Conservation (phyloP, 441 rosid species). For the Breynia disticha region DNA sequence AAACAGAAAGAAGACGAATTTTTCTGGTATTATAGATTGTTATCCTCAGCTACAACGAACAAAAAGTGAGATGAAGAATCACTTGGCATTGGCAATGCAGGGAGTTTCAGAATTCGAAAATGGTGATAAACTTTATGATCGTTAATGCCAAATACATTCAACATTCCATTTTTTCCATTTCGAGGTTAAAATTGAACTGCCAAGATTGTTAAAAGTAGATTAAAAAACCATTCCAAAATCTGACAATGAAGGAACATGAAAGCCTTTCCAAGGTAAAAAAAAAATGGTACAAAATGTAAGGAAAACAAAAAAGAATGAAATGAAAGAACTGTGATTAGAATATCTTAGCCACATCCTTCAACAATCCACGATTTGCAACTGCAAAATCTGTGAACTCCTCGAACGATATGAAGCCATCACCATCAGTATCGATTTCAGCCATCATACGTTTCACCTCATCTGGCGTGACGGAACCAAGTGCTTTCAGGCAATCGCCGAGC, state of each 20-base stretch:
- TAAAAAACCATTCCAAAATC: too few species aligned
- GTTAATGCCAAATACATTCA: slow-evolving; percentile 22
- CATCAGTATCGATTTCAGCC: slow-evolving; percentile 79
- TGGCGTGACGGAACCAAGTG: slow-evolving; percentile 40
- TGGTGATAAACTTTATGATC: slow-evolving; percentile 46
- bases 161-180: slow-evolving; percentile 1
- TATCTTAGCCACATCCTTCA: slow-evolving; percentile 73
- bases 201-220: not conserved
- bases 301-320: not conserved
- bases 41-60: slow-evolving; percentile 57
- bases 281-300: not conserved
- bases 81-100: slow-evolving; percentile 85
- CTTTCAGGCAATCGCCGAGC: slow-evolving; percentile 63
- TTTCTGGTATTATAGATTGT: slow-evolving; percentile 52
- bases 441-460: slow-evolving; percentile 73
- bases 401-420: slow-evolving; percentile 69
- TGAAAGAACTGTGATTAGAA: slow-evolving; percentile 21
- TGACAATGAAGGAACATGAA: slow-evolving; percentile 3
- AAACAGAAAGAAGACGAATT: slow-evolving; percentile 38
- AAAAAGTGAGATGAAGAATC: slow-evolving; percentile 72
- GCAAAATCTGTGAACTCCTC: slow-evolving; percentile 63
- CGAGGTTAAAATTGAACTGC: slow-evolving; percentile 7
- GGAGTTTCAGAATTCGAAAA: slow-evolving; percentile 85
- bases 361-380: slow-evolving; percentile 53
- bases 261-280: too few species aligned